Percentiles rank a stretch among this genome's conserved stretches.
Evolutionary conservation across 83 land plant species (phyloP).

Genomic region (Thuja plicata): DNA sequence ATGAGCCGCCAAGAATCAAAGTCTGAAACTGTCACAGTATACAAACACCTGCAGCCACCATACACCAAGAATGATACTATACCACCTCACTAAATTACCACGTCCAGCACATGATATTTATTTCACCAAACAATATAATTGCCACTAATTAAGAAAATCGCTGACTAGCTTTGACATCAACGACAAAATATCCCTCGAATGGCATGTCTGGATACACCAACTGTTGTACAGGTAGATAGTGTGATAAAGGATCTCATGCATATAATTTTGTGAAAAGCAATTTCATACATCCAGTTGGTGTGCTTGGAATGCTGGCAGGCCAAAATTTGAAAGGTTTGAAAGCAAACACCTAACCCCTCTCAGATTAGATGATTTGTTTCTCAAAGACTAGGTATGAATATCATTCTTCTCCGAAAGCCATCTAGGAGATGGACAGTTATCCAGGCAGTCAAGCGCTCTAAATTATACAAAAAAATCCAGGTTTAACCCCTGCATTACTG

Average conservation of each 20-base stretch:
- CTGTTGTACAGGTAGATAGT: neutral
- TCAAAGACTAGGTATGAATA: neutral
- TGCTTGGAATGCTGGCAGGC: neutral
- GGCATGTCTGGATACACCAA: neutral
- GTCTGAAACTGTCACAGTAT: no score
- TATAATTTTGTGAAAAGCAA: neutral
- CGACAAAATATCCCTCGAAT: neutral
- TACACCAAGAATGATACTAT: no score
- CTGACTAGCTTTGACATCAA: no score
- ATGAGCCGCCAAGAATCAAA: no score
- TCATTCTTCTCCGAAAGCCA: neutral
- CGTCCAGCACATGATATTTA: no score
- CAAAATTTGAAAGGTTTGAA: neutral
- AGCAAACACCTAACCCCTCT: neutral
- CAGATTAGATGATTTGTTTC: neutral
- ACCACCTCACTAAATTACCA: no score
- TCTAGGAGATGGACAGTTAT: neutral
- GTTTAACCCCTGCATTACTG: neutral
- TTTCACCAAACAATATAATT: no score
- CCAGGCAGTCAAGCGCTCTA: neutral
- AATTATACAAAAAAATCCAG: neutral
- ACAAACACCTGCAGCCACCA: no score
- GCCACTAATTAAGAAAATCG: no score
- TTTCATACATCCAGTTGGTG: neutral
- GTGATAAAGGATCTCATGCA: neutral